Evolutionary conservation across 495 filamentous ascomycete genomes (phyloP), one percentile per base, ranked within the genome.

Genomic region (Amphirosellinia nigrospora): DNA sequence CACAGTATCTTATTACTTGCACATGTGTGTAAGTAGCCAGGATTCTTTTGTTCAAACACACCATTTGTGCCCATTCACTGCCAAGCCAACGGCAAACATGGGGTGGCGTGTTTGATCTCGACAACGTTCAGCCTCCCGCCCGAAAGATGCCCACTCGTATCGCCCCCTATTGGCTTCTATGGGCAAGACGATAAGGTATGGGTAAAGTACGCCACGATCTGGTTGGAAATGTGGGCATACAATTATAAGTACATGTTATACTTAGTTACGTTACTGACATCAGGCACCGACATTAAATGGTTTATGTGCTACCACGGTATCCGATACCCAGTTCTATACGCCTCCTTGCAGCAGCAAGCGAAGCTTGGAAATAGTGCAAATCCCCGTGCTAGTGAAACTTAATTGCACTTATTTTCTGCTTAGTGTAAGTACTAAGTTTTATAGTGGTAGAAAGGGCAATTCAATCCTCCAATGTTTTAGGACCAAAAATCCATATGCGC

Each of bases 121-220:
- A 41, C 55, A 58, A 58, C n/a, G 19, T 58, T 58, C 55, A 58
- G 55, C 58, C 58, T 38, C 58, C 58, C 41, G 36, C 36, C 21
- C 15, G n/a, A 16, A 41, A 41, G 21, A n/a, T 3, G 36, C 5
- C 58, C 36, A 28, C 36, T 61, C 21, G 5, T 39, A 15, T n/a
- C n/a, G 7, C 56, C 21, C 19, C 36, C 34, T 41, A 21, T 28
- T 41, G 21, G 21, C 30, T 36, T 58, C 38, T 9, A 28, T 34
- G 8, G 16, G 16, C 19, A 19, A 52, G 7, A 4, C 16, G n/a
- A n/a, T n/a, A n/a, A n/a, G n/a, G n/a, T n/a, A n/a, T n/a, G n/a
- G n/a, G n/a, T n/a, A n/a, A n/a, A n/a, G n/a, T n/a, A n/a, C n/a
- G n/a, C n/a, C n/a, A n/a, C n/a, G n/a, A n/a, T n/a, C n/a, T n/a